Base-by-base conservation (phyloP, 139 green algal genomes). In the Haematococcus lacustris region DNA sequence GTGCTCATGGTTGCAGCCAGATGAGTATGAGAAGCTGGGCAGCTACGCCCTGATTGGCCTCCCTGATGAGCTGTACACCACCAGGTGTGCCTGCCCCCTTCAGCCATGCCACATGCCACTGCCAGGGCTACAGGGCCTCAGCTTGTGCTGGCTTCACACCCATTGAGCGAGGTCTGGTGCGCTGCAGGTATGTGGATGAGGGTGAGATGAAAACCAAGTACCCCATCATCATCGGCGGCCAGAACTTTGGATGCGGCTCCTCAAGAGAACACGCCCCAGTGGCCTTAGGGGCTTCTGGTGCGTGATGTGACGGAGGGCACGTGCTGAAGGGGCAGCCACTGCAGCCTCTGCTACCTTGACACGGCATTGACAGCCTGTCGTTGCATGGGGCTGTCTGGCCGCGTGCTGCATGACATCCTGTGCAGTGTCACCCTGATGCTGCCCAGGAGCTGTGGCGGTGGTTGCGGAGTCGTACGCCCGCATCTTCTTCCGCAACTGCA, bases 401-500 rank as follows among this genome's bases (percentile, higher is more conserved):
- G n/a, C n/a, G n/a, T n/a, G n/a, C n/a, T n/a, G n/a, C n/a, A n/a
- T n/a, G n/a, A n/a, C n/a, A n/a, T n/a, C n/a, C n/a, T n/a, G n/a
- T n/a, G n/a, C n/a, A n/a, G n/a, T n/a, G n/a, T n/a, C n/a, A n/a
- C n/a, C n/a, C n/a, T n/a, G n/a, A n/a, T n/a, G n/a, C n/a, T n/a
- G n/a, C n/a, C n/a, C n/a, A 83, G 91, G 91, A 73, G 63, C 70
- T 23, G 43, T 80, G 57, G 91, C 90, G 9, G 89, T 96, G 30
- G 88, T 98, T 32, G 88, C 93, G 1, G 76, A 98, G 82, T 94
- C 89, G 2, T 98, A 97, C 80, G 93, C 93, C 0, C 89, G 93
- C 69, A 98, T 98, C 78, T 98, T 97, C 83, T 98, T 98, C 86
- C 80, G 93, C 39, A 98, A 98, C 81, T 97, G 91, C 83, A 95